Evolutionary conservation across 2,329 filamentous ascomycete species (phyloP).

Genomic region (Nemania sp.): DNA sequence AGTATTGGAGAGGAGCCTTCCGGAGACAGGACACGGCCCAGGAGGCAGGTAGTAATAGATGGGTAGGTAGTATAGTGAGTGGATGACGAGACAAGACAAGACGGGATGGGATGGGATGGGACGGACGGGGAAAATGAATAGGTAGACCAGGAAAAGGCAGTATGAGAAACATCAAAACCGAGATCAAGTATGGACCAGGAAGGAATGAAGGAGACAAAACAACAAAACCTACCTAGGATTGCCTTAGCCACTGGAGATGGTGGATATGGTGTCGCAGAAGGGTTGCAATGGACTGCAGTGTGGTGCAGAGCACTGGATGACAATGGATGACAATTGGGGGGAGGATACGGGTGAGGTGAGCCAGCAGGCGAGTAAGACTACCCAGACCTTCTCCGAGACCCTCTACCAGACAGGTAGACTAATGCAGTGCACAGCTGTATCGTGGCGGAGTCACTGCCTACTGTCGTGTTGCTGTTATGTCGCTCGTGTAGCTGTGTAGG

Average conservation of each 20-base stretch:
- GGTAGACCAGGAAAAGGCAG: neutral
- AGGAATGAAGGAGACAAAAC: constrained; percentile 3
- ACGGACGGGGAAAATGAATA: neutral
- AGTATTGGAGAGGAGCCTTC: constrained; percentile 38
- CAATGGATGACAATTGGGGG: neutral
- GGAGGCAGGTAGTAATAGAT: constrained; percentile 29
- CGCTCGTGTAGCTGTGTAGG: constrained; percentile 16
- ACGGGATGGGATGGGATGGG: neutral
- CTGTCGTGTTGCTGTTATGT: constrained; percentile 29
- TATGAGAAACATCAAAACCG: neutral
- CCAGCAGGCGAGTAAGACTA: constrained; percentile 43
- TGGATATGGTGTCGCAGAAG: constrained; percentile 5
- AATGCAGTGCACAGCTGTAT: constrained; percentile 43
- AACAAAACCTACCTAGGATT: neutral
- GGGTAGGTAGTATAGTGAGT: neutral
- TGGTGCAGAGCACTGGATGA: constrained; percentile 6
- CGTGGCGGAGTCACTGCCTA: constrained; percentile 45
- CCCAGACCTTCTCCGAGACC: neutral
- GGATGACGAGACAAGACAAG: constrained; percentile 26
- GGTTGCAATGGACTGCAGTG: constrained; percentile 11
- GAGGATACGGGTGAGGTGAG: constrained; percentile 37
- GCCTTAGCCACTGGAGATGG: constrained; percentile 14
- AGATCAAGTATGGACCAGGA: constrained; percentile 1
- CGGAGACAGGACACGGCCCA: constrained; percentile 39
- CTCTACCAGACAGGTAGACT: constrained; percentile 25